phyloP scores from a whole-genome alignment of 768 basidiomycete species.

The Podaxis sp. region DNA sequence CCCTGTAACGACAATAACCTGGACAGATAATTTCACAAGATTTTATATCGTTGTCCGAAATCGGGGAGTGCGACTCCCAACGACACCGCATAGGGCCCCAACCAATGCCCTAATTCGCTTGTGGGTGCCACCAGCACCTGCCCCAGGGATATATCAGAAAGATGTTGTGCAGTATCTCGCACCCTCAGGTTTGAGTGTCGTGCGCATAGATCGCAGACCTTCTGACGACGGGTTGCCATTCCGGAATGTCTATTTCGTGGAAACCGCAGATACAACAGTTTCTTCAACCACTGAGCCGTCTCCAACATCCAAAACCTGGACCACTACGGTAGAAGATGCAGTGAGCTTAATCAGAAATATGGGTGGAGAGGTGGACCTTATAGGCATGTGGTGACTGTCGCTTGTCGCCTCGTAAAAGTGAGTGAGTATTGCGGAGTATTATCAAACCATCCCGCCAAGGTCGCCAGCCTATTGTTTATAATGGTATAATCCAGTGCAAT shows the following conservation, averaged over 20 bases:
- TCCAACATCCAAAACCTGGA: constrained; percentile 1
- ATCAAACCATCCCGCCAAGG: not conserved
- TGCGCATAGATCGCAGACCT: constrained; percentile 65
- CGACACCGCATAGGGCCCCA: constrained; percentile 11
- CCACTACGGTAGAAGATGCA: constrained; percentile 29
- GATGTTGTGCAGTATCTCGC: constrained; percentile 26
- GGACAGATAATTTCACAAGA: constrained; percentile 61
- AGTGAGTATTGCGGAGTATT: not conserved
- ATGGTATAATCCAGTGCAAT: not conserved
- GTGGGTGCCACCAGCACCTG: constrained; percentile 13
- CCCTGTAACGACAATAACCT: constrained; percentile 3
- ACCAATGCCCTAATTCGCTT: constrained; percentile 31
- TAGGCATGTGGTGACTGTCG: constrained; percentile 46
- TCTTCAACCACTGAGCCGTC: not conserved
- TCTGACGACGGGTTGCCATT: constrained; percentile 42
- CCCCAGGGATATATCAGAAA: constrained; percentile 7
- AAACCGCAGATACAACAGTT: constrained; percentile 32
- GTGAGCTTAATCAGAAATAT: constrained; percentile 28
- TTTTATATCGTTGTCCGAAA: constrained; percentile 56
- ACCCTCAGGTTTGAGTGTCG: constrained; percentile 36
- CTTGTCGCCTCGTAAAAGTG: not conserved
- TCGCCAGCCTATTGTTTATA: not conserved
- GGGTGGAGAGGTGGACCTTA: constrained; percentile 32
- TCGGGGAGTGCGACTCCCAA: constrained; percentile 18
- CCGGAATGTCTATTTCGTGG: constrained; percentile 60